Base-by-base conservation (phyloP, 257 asterid genomes). In the Solanum sparsipilum region DNA sequence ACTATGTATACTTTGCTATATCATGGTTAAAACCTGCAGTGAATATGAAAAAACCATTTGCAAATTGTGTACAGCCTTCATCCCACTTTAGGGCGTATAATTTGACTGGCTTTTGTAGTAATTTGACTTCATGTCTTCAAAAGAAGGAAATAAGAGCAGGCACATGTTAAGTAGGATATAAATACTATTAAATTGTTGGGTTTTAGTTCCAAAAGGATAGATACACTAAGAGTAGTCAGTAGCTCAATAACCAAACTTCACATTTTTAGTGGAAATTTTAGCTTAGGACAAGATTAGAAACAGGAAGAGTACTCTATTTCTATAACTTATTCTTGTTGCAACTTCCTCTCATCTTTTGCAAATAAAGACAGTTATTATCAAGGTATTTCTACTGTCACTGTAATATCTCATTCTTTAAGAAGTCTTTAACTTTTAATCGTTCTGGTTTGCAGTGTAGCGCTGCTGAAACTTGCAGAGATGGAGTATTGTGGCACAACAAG, bases 401-500 rank as follows among this genome's bases (percentile, higher is more conserved):
- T 29, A 48, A 29, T 29, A 82, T 25, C 70, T 48, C 86, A 82
- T 82, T 82, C 70, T 46, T 82, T 32, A 18, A 31, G 27, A 48
- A 46, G 86, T 31, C 68, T 46, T 46, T 9, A 48, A 79, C 67
- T 20, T 82, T 4, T 9, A 16, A 9, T 82, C 29, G 1, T 48
- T 82, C n/a, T 81, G 68, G 86, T 23, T 10, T 90, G 87, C 94
- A 96, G 99, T 91, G 99, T 94, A 56, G 96, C 98, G 78, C 63
- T 96, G 58, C 71, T 94, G 93, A 96, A 92, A 94, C 98, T 96
- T n/a, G 98, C 98, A n/a, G 93, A 93, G 92, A 94, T 96, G 98
- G 99, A 94, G 84, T 96, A 96, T 89, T 94, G 92, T 90, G 98
- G 99, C 84, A 96, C 98, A 89, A 96, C 98, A 81, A 96, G 99